phyloP scores from a whole-genome alignment of 1,284 basidiomycete species.

The Agaricales sp. region DNA sequence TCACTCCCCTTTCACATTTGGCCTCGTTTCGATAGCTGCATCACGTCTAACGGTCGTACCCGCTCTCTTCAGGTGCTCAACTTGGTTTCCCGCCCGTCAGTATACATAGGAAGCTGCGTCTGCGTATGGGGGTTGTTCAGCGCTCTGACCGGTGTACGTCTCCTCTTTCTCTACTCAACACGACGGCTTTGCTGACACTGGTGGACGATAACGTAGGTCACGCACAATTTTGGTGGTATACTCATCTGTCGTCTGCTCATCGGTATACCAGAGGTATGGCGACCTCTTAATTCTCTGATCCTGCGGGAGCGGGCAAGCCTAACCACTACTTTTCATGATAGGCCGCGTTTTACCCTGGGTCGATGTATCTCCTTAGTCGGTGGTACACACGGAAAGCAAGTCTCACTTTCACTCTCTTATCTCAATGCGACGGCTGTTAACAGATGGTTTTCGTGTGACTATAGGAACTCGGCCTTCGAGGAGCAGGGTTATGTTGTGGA shows the following conservation, averaged over 20 bases:
- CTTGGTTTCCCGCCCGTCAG: slow-evolving; percentile 44
- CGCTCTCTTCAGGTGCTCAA: slow-evolving; percentile 34
- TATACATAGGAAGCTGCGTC: slow-evolving; percentile 51
- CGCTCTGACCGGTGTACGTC: slow-evolving; percentile 44
- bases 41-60: neutral
- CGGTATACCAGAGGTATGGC: slow-evolving; percentile 44
- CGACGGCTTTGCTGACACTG: neutral
- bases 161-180: neutral
- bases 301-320: no score
- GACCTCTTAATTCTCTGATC: no score
- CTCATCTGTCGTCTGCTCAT: slow-evolving; percentile 50
- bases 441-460: no score
- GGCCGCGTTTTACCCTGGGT: slow-evolving; percentile 57
- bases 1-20: neutral
- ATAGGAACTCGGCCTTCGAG: slow-evolving; percentile 56
- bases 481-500: slow-evolving; percentile 60
- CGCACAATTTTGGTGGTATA: slow-evolving; percentile 44
- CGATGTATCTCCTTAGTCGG: slow-evolving; percentile 48
- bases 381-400: slow-evolving; percentile 54
- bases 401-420: no score
- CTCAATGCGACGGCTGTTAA: neutral
- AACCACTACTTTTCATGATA: no score
- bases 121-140: slow-evolving; percentile 55
- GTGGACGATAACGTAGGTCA: slow-evolving; percentile 35
- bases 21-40: no score